phyloP scores from a whole-genome alignment of 768 basidiomycete genomes.

The Tulasnella calospora region DNA sequence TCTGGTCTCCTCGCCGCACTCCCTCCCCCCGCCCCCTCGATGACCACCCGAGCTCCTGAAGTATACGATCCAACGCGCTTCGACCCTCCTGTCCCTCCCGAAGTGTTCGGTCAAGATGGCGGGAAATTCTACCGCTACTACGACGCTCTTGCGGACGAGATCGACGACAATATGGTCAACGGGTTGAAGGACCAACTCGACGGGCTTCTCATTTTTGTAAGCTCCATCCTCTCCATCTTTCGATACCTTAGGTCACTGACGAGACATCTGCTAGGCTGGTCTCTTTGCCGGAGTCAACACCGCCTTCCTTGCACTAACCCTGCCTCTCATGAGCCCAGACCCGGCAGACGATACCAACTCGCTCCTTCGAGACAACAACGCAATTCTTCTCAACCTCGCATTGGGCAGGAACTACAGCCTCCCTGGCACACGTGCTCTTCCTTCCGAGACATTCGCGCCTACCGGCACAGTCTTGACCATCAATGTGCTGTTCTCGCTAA shows the following conservation, averaged over 20 bases:
- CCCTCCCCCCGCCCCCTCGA: not conserved
- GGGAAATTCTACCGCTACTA: not conserved
- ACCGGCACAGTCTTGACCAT: not conserved
- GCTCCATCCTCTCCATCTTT: not conserved
- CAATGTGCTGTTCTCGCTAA: not conserved
- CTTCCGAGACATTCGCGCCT: not conserved
- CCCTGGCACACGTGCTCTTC: not conserved
- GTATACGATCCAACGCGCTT: not conserved
- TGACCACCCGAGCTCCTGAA: not conserved
- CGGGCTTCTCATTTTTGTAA: not conserved
- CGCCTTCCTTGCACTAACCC: not conserved
- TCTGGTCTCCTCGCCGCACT: not conserved
- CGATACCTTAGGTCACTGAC: not conserved
- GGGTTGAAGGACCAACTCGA: not conserved
- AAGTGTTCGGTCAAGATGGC: not conserved
- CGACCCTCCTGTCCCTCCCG: not conserved
- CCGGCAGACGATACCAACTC: not conserved
- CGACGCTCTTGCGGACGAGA: not conserved
- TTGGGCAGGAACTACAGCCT: not conserved
- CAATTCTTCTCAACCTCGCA: not conserved
- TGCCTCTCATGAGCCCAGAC: not conserved
- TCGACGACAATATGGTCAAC: not conserved
- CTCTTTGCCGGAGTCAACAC: not conserved
- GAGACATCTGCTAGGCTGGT: not conserved
- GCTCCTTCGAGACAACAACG: not conserved